Conservation (phyloP, 176 grass and related monocot genomes). For the Musa beccarii region DNA sequence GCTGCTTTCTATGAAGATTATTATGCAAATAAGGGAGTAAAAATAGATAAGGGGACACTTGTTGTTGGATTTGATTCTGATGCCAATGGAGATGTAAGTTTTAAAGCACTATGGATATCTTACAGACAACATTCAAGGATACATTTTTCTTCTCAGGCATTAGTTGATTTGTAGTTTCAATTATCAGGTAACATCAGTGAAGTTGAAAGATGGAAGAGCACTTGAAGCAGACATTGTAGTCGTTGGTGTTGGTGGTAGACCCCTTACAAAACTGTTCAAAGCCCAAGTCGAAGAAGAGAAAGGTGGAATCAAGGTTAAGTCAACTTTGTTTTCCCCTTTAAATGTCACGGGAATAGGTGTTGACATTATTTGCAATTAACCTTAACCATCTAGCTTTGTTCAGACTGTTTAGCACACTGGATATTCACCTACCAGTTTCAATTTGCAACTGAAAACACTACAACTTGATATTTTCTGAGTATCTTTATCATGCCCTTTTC, state of each 20-base stretch:
- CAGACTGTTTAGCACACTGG: background rate
- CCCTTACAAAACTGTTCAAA: constrained; percentile 72
- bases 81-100: constrained; percentile 75
- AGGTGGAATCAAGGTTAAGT: constrained; percentile 92
- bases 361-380: background rate
- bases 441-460: too few relatives aligned
- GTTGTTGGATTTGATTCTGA: constrained; percentile 78
- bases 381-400: background rate
- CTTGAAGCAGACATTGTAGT: constrained; percentile 77
- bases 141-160: background rate
- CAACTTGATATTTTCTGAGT: too few relatives aligned
- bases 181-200: constrained; percentile 64
- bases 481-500: too few relatives aligned
- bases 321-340: constrained; percentile 1
- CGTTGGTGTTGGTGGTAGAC: constrained; percentile 86
- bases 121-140: background rate
- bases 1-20: constrained; percentile 86
- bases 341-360: background rate
- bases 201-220: constrained; percentile 69
- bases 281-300: constrained; percentile 80
- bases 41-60: constrained; percentile 72
- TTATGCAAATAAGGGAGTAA: constrained; percentile 85
- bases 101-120: background rate
- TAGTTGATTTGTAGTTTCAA: constrained; percentile 22
- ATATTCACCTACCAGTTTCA: background rate